Conservation (phyloP, 257 asterid species). For the Jaltomata sinuosa region DNA sequence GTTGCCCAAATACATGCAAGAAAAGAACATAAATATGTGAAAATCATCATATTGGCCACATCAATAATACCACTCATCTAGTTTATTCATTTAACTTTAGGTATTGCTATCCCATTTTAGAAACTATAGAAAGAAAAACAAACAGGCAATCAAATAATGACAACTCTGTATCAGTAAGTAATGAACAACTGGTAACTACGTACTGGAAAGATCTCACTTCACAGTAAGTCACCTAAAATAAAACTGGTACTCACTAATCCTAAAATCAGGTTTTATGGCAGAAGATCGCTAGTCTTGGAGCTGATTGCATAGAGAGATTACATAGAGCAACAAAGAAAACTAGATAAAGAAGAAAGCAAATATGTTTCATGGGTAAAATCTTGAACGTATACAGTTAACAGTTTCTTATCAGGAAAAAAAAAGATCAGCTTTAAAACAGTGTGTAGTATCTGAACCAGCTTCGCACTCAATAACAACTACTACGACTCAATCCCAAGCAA, state of each 20-base stretch:
- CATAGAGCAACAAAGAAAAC: neutral
- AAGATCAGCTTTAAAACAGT: too few species aligned
- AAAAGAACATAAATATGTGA: constrained; percentile 21
- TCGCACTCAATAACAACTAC: neutral
- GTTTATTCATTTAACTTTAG: neutral
- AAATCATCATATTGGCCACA: neutral
- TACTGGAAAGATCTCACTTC: neutral
- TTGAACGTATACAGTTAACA: too few species aligned
- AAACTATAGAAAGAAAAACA: neutral
- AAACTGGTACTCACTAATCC: neutral
- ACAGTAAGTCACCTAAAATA: neutral
- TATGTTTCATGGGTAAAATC: too few species aligned
- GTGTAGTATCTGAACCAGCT: neutral
- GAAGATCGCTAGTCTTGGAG: neutral
- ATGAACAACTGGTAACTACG: neutral
- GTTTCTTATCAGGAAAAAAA: too few species aligned
- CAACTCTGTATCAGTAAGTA: neutral
- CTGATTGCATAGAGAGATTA: neutral
- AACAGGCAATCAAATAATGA: neutral
- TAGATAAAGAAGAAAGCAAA: neutral
- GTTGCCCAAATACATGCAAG: constrained; percentile 19
- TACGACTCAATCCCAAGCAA: neutral
- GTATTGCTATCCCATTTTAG: neutral
- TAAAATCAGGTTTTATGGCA: neutral
- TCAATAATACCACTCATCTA: constrained; percentile 1